A percentile compares a stretch with the other conserved stretches of the same genome.
phyloP scores from a whole-genome alignment of 768 basidiomycete genomes.

The Leccinellum luteum region DNA sequence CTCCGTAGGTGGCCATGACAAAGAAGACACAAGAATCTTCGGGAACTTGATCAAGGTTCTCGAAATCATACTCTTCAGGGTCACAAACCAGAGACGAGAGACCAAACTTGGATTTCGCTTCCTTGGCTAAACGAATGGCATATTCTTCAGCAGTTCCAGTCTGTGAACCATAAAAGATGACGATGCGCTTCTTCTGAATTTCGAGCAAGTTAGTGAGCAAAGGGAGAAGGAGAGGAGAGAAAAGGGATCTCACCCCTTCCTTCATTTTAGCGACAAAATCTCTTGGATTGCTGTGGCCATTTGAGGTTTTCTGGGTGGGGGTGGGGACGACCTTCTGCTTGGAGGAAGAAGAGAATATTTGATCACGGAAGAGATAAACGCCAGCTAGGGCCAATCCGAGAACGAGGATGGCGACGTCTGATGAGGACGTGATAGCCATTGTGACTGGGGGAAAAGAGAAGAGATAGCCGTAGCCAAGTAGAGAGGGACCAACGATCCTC shows the following conservation, averaged over 20 bases:
- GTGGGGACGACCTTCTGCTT: constrained; percentile 57
- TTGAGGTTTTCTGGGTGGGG: constrained; percentile 43
- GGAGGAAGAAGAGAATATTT: constrained; percentile 63
- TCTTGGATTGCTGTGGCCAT: constrained; percentile 83
- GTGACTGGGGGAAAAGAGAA: constrained; percentile 15
- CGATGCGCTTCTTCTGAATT: constrained; percentile 87
- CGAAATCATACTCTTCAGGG: constrained; percentile 98
- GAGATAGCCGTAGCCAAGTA: not conserved
- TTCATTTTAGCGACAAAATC: constrained; percentile 96
- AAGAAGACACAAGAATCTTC: constrained; percentile 89
- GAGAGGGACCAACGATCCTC: not conserved
- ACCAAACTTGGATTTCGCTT: constrained; percentile 95
- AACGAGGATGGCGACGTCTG: constrained; percentile 70
- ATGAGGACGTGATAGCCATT: constrained; percentile 63
- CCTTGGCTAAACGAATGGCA: constrained; percentile 95
- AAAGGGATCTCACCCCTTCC: constrained; percentile 61
- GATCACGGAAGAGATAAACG: constrained; percentile 81
- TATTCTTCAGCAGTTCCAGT: constrained; percentile 99
- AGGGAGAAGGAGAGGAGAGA: constrained; percentile 1
- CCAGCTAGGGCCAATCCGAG: constrained; percentile 75
- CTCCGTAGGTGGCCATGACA: constrained; percentile 97
- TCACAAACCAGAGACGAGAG: constrained; percentile 95
- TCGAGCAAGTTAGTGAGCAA: not conserved
- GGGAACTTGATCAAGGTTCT: constrained; percentile 88
- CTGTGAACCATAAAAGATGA: constrained; percentile 98